These are phyloP conservation scores for Fusarium pseudocircinatum DNA, from an alignment of 2,329 filamentous ascomycete species.

Conservation along the genomic window DNA sequence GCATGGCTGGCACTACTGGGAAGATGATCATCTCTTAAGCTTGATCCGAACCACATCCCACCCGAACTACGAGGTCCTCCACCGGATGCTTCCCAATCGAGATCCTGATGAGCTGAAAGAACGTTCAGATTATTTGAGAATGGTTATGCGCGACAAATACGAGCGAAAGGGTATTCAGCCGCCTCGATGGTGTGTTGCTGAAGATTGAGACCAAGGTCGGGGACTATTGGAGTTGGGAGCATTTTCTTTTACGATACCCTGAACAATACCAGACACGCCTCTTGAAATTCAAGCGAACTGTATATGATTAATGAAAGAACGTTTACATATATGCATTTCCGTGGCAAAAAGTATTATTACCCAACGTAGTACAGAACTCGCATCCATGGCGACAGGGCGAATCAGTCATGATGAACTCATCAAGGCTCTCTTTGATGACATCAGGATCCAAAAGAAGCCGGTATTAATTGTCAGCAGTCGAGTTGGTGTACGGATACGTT, in stretches of 20 bases:
- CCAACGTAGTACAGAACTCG: background rate
- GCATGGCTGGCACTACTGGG: slow-evolving; percentile 41
- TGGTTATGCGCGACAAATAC: slow-evolving; percentile 33
- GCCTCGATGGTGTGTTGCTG: slow-evolving; percentile 42
- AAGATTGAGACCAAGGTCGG: background rate
- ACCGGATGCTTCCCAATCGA: slow-evolving; percentile 25
- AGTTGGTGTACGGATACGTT: slow-evolving; percentile 4
- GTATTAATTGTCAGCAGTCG: background rate
- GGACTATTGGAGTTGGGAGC: slow-evolving; percentile 16
- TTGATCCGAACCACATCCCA: slow-evolving; percentile 33
- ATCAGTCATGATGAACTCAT: background rate
- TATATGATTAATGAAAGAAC: background rate
- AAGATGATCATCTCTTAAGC: slow-evolving; percentile 42
- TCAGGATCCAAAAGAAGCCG: background rate
- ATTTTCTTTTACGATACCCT: slow-evolving; percentile 35
- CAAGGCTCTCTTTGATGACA: background rate
- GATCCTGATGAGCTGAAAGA: slow-evolving; percentile 28
- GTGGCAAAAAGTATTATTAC: background rate
- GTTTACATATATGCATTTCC: background rate
- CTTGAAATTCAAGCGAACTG: background rate
- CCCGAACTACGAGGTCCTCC: slow-evolving; percentile 22
- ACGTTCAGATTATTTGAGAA: slow-evolving; percentile 35
- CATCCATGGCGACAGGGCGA: background rate
- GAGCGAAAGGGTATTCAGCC: slow-evolving; percentile 22
- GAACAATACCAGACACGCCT: background rate